These are phyloP conservation scores for Tritrichomonas musculus DNA, from an alignment of 208 protist genomes.

Conservation along the genomic window DNA sequence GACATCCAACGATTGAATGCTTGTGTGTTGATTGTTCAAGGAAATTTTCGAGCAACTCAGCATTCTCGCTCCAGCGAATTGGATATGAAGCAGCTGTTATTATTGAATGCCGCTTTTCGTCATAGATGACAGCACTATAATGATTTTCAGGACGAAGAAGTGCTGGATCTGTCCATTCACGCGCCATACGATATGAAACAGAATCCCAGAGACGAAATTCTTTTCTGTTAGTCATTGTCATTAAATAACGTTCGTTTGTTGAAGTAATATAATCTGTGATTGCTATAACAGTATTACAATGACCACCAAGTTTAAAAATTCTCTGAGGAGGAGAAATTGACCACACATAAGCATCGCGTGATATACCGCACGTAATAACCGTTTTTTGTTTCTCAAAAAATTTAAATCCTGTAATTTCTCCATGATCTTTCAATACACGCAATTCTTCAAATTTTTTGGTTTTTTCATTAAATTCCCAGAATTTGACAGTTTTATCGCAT, in stretches of 20 bases:
- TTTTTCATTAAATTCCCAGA: not conserved
- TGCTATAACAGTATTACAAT: not conserved
- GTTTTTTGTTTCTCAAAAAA: not conserved
- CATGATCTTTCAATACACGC: not conserved
- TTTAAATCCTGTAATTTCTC: not conserved
- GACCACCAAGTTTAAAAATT: conserved; percentile 17
- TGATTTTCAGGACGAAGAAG: not conserved
- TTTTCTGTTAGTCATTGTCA: not conserved
- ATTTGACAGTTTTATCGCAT: not conserved
- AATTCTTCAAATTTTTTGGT: not conserved
- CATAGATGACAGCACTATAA: not conserved
- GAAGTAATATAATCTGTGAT: not conserved
- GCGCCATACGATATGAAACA: not conserved
- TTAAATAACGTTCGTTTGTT: not conserved
- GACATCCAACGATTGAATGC: not conserved
- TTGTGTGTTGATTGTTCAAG: not conserved
- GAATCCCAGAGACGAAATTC: not conserved
- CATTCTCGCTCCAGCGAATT: not conserved
- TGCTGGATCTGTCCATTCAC: conserved; percentile 10
- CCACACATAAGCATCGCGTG: conserved; percentile 1
- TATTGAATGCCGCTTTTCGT: not conserved
- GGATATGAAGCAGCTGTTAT: not conserved
- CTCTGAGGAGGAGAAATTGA: not conserved
- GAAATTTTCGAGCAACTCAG: not conserved
- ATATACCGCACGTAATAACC: not conserved